Evolutionary conservation across 2,329 filamentous ascomycete genomes (phyloP), one percentile per base, ranked within the genome.

Genomic region (Alternaria arbusti): DNA sequence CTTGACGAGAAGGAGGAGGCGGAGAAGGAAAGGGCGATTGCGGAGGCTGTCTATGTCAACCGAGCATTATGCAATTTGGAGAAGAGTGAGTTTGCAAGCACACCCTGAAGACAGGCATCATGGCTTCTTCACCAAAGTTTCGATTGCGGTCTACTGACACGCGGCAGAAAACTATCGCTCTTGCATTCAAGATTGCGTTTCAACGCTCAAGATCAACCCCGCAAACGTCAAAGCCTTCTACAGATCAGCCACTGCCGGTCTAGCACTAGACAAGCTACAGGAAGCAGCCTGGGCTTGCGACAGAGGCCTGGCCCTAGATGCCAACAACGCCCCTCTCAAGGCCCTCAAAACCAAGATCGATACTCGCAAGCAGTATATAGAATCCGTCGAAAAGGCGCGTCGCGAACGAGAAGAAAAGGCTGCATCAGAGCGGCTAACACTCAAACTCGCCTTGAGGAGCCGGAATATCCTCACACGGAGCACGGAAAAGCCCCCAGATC

Each of bases 151-250:
- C 15, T 43, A 25, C 59, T 65, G 12, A 63, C 55, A 23, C 43
- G 9, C 25, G 9, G 28, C 71, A 90, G 88, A 88, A 78, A 99
- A 99, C 83, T 96, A 94, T 82, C 90, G 95, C 67, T 90, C 89
- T 66, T 94, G 91, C 81, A 96, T 91, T 74, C 86, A 91, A 51
- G 96, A 98, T 84, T 96, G 94, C 80, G 91, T 90, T 3, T 86
- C 88, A 8, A 91, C 92, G 1, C 86, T 99, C 64, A 88, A 89
- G 43, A 84, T 97, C 62, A 96, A 97, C 80, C 86, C 90, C 4
- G 80, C 79, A 54, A 97, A 97, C 79, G 80, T 96, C 74, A 99
- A 99, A 83, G 95, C 96, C 1, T 93, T 90, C 82, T 99, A 96
- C 81, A 91, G 96, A 66, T 94, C 91, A 59, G 88, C 91, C 3